Conservation (phyloP, 2,329 filamentous ascomycete genomes). For the Aspergillus sergii region DNA sequence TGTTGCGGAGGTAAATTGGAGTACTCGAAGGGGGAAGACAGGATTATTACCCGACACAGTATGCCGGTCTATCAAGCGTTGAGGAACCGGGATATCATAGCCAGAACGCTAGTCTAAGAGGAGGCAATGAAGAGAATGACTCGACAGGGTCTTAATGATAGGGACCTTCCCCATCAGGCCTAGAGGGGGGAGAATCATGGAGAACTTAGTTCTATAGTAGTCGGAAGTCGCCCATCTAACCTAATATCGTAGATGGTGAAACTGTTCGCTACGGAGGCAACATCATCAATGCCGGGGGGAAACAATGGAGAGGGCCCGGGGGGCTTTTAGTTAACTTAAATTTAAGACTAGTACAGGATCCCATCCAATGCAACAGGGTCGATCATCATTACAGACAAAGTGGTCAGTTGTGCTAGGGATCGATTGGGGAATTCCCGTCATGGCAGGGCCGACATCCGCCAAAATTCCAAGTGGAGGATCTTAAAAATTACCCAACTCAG, state of each 20-base stretch:
- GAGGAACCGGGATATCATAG: not conserved
- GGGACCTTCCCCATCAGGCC: not conserved
- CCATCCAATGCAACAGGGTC: not conserved
- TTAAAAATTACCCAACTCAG: slow-evolving; percentile 1
- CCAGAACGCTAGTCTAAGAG: not conserved
- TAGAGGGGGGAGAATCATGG: not conserved
- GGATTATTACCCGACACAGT: not conserved
- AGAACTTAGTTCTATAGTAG: not conserved
- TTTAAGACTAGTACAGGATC: not conserved
- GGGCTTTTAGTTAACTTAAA: not conserved
- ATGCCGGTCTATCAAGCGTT: not conserved
- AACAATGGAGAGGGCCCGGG: no score
- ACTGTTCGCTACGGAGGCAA: not conserved
- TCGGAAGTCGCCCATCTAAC: not conserved
- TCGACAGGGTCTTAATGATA: not conserved
- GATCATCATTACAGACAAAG: not conserved
- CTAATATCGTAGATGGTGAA: no score
- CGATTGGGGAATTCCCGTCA: not conserved
- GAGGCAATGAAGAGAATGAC: not conserved
- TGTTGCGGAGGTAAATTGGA: not conserved
- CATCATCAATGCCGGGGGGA: not conserved
- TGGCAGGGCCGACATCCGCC: not conserved
- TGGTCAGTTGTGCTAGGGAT: not conserved
- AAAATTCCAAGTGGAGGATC: slow-evolving; percentile 5
- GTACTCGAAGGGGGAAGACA: not conserved